Percentiles rank a stretch among this genome's conserved stretches.
Evolutionary conservation across 129 eudicot genomes (phyloP).

Genomic region (Escallonia herrerae): DNA sequence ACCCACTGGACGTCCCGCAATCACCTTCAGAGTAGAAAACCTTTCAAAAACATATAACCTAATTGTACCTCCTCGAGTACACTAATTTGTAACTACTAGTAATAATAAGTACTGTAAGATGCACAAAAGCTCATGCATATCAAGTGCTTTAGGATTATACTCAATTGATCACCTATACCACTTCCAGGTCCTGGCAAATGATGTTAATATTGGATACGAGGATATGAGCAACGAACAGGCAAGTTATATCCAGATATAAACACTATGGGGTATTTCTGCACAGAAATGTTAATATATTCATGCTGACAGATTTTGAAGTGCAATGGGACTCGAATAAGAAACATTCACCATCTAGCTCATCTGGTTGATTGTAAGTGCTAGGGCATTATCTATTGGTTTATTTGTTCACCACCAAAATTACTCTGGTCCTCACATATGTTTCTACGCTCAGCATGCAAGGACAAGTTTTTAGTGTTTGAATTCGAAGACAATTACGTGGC

Average conservation of each 20-base stretch:
- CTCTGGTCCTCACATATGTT: conserved; percentile 2
- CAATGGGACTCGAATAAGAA: conserved; percentile 70
- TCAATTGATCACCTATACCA: conserved; percentile 3
- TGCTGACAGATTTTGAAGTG: conserved; percentile 70
- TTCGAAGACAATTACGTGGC: conserved; percentile 86
- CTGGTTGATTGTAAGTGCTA: conserved; percentile 75
- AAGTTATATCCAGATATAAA: conserved; percentile 21
- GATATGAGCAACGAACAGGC: conserved; percentile 94
- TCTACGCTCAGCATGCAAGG: conserved; percentile 66
- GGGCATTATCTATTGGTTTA: conserved; percentile 8
- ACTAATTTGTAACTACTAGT: no score
- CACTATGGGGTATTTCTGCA: neutral
- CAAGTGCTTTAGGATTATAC: neutral
- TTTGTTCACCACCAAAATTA: neutral
- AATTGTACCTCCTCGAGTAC: no score
- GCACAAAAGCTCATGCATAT: no score
- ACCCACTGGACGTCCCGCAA: no score
- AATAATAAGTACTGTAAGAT: no score
- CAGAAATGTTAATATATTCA: conserved; percentile 11
- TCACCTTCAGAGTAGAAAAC: no score
- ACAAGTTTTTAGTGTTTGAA: conserved; percentile 74
- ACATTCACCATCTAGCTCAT: conserved; percentile 93
- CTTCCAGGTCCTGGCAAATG: conserved; percentile 85
- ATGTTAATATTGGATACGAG: conserved; percentile 90
- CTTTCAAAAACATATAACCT: no score